Evolutionary conservation across 78 protist species (phyloP).

Genomic region (Anaeramoeba ignava): DNA sequence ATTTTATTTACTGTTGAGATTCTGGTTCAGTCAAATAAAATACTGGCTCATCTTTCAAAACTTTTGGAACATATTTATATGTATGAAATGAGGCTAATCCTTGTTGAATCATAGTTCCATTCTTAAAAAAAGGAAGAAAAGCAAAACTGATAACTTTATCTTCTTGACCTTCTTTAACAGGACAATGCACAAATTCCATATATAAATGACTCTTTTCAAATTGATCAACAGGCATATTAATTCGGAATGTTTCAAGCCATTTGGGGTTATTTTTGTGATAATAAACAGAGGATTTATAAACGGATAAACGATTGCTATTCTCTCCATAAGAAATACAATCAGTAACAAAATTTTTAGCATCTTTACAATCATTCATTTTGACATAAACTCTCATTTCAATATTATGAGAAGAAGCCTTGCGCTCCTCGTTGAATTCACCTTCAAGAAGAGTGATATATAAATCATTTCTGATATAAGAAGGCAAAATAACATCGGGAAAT

Average conservation of each 20-base stretch:
- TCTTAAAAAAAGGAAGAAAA: background rate
- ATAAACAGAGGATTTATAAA: background rate
- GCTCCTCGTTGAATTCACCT: conserved; percentile 10
- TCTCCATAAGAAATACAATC: background rate
- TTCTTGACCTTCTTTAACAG: background rate
- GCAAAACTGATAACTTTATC: background rate
- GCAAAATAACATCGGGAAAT: conserved; percentile 11
- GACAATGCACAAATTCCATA: background rate
- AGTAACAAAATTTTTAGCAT: background rate
- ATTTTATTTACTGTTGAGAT: no score
- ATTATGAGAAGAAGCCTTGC: conserved; percentile 4
- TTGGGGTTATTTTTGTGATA: conserved; percentile 1
- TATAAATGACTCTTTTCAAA: background rate
- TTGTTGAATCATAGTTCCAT: background rate
- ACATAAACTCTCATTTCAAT: background rate
- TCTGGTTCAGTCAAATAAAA: no score
- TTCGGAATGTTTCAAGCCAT: background rate
- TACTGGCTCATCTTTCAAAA: no score
- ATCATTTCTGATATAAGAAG: background rate
- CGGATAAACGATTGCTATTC: no score
- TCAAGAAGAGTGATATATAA: background rate
- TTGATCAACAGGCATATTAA: background rate
- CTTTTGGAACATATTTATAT: background rate
- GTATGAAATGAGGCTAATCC: background rate
- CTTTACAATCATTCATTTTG: background rate